Evolutionary conservation across 2,329 filamentous ascomycete species (phyloP).

Genomic region (Stemphylium vesicarium): DNA sequence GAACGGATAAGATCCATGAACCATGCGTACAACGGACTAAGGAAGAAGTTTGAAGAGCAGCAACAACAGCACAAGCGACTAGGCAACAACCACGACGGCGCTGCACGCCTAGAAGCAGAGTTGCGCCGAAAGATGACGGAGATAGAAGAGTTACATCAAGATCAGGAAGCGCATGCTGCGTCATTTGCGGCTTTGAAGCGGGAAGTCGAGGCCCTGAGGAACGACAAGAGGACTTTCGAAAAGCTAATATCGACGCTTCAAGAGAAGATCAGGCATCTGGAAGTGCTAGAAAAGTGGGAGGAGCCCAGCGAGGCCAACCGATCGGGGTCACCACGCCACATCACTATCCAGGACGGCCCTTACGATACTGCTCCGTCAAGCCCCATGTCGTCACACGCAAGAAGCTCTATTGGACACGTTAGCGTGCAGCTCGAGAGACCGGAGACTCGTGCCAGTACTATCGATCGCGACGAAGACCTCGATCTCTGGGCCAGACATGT

Average conservation of each 20-base stretch:
- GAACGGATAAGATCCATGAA: constrained; percentile 30
- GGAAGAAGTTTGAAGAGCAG: constrained; percentile 24
- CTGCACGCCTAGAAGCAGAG: constrained; percentile 22
- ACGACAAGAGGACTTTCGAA: constrained; percentile 43
- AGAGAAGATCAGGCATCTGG: constrained; percentile 38
- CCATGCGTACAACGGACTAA: constrained; percentile 28
- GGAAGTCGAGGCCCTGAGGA: constrained; percentile 35
- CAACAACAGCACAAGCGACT: constrained; percentile 20
- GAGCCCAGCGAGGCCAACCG: constrained; percentile 15
- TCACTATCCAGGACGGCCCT: constrained; percentile 14
- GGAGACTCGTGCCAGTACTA: constrained; percentile 27
- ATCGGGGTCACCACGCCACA: constrained; percentile 13
- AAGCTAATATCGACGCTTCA: constrained; percentile 38
- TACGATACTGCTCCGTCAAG: constrained; percentile 19
- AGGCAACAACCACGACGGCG: constrained; percentile 13
- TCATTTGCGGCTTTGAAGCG: constrained; percentile 37
- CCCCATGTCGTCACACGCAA: constrained; percentile 15
- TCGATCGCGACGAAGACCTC: constrained; percentile 26
- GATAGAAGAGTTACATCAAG: constrained; percentile 35
- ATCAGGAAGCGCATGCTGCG: constrained; percentile 30
- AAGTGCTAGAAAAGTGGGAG: constrained; percentile 34
- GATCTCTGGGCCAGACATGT: constrained; percentile 43
- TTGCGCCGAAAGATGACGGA: constrained; percentile 34
- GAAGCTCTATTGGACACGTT: constrained; percentile 15
- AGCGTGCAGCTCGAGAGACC: constrained; percentile 24